phyloP scores from a whole-genome alignment of 768 basidiomycete genomes.

The Boletus rubroflammeus region DNA sequence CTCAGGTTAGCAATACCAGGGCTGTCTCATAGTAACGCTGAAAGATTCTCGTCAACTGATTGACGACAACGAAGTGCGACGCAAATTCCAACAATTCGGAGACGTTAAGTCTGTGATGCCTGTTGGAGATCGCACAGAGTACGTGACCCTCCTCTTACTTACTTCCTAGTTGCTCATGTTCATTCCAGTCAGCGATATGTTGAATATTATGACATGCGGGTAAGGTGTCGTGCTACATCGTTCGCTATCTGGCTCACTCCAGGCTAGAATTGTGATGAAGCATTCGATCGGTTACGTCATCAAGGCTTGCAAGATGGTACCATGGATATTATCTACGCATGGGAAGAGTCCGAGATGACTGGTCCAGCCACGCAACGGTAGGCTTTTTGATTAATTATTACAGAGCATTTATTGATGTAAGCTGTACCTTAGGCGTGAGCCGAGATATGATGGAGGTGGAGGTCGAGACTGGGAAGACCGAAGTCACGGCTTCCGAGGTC shows the following conservation, averaged over 20 bases:
- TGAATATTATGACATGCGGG: slow-evolving; percentile 91
- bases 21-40: slow-evolving; percentile 76
- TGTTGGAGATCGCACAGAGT: slow-evolving; percentile 63
- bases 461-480: slow-evolving; percentile 48
- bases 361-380: slow-evolving; percentile 46
- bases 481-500: slow-evolving; percentile 38
- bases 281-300: slow-evolving; percentile 76
- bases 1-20: slow-evolving; percentile 63
- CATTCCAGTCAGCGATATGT: slow-evolving; percentile 74
- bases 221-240: slow-evolving; percentile 32
- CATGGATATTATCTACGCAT: slow-evolving; percentile 84
- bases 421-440: slow-evolving; percentile 23
- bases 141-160: slow-evolving; percentile 13
- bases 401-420: slow-evolving; percentile 2
- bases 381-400: slow-evolving; percentile 1
- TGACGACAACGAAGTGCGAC: slow-evolving; percentile 80
- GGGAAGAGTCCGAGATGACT: slow-evolving; percentile 65
- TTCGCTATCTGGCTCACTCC: slow-evolving; percentile 7
- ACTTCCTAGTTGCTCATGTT: slow-evolving; percentile 2
- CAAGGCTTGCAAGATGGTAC: slow-evolving; percentile 80
- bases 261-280: slow-evolving; percentile 67
- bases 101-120: slow-evolving; percentile 81
- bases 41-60: slow-evolving; percentile 69
- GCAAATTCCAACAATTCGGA: slow-evolving; percentile 85
- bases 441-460: slow-evolving; percentile 35